Evolutionary conservation across 1,284 basidiomycete species (phyloP), one percentile per base, ranked within the genome.

Genomic region (Termitomyces sp.): DNA sequence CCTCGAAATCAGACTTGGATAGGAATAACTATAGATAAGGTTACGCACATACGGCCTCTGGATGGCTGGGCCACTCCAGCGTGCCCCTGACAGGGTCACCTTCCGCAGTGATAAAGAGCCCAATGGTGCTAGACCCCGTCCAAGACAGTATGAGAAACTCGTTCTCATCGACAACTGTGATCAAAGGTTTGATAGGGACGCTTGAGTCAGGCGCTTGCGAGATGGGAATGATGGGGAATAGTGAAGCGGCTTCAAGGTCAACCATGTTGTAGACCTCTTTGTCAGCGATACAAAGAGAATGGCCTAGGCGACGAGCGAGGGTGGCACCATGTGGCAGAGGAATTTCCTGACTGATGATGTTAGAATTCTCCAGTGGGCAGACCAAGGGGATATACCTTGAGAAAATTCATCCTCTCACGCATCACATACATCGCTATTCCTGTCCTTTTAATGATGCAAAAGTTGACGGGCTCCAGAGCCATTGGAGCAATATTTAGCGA

Each of bases 1-100:
- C 8, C 26, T 34, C 10, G 13, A 55, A 47, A 41, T 40, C 3
- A 31, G 44, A 18, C 46, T 48, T 18, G 31, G 35, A 31, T 13
- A n/a, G 1, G 31, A 48, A 30, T n/a, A 30, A 40, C 39, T 39
- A 26, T 10, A 40, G 21, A 41, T 26, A n/a, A 35, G 7, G 24
- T 24, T 26, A 77, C 88, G 64, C 61, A 93, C 92, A 84, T 35
- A 94, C 73, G 10, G 85, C 80, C 37, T 84, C 71, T 0, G 93
- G 91, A 71, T 94, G 84, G 42, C 75, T 78, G 1, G 81, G 75
- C 91, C 91, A 96, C 64, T 93, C 82, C 31, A 96, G 72, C 2
- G 93, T 94, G 1, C 92, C 92, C 41, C 93, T 79, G 8, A 92
- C 87, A 10, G 93, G 92, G 66, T 95, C 92, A 1, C 92, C 93